Evolutionary conservation across 2,329 filamentous ascomycete genomes (phyloP).

Genomic region (Penicillium brasilianum): DNA sequence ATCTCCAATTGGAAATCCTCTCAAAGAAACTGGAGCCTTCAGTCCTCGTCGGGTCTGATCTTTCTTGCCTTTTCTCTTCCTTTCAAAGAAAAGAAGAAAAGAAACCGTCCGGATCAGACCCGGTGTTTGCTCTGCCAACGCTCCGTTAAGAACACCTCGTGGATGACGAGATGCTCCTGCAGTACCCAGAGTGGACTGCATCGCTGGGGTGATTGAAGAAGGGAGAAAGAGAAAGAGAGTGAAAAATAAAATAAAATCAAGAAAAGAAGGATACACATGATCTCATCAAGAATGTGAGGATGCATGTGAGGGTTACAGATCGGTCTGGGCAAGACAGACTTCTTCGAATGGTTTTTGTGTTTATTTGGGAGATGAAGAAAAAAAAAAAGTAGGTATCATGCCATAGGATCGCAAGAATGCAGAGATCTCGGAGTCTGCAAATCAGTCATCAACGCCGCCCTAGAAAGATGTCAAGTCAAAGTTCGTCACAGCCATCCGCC

Average conservation of each 20-base stretch:
- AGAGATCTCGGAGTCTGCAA: conserved; percentile 25
- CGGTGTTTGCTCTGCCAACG: conserved; percentile 69
- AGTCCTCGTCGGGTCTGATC: conserved; percentile 33
- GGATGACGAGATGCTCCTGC: conserved; percentile 70
- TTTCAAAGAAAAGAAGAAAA: conserved; percentile 22
- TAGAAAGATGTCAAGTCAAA: conserved; percentile 16
- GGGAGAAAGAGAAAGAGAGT: conserved; percentile 16
- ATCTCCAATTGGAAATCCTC: conserved; percentile 13
- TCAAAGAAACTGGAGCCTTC: conserved; percentile 46
- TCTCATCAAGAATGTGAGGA: not conserved
- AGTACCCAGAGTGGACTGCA: conserved; percentile 72
- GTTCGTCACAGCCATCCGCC: conserved; percentile 26
- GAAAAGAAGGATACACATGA: not conserved
- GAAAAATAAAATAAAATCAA: too few relatives aligned
- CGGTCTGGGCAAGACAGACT: conserved; percentile 10
- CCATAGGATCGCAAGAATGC: conserved; percentile 22
- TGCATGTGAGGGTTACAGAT: conserved; percentile 4
- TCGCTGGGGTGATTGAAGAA: conserved; percentile 63
- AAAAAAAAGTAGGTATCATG: conserved; percentile 32
- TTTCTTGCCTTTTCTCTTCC: not conserved
- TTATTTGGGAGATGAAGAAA: conserved; percentile 19
- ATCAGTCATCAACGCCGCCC: conserved; percentile 31
- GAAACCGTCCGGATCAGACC: conserved; percentile 31
- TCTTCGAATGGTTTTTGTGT: conserved; percentile 19
- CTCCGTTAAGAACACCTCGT: conserved; percentile 79